Base-by-base conservation (phyloP, 805 yeast species). In the Saturnispora kantuleensis region DNA sequence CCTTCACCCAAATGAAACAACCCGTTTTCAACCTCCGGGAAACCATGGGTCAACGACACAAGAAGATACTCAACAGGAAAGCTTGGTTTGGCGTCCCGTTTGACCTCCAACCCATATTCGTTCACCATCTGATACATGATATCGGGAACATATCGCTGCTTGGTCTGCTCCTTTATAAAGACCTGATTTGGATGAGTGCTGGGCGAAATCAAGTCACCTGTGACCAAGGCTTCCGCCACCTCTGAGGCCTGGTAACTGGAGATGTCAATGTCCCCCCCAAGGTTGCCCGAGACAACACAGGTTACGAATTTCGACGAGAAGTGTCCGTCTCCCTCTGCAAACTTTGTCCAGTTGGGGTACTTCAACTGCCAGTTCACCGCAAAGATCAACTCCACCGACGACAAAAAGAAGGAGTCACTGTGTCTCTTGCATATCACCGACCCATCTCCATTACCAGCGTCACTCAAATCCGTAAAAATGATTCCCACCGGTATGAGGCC, bases 221-320 rank as follows among this genome's bases (percentile, higher is more conserved):
- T 73, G 0, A 86, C 87, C 56, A 93, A 69, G 0, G 87, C 94
- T 63, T 93, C 97, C 0, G 95, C 96, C 47, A 79, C 73, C 30
- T 79, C 78, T 4, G 94, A 81, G 0, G 87, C 96, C 62, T 93
- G 99, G 62, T 89, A 93, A 34, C 94, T 76, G 13, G 84, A 70
- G 3, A 95, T 84, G 56, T 90, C 98, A 56, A 93, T 90, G 50
- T 90, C 95, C 17, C 94, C 93, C 40, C 77, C 65, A 11, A 71
- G 58, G 51, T 95, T 94, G n/a, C 99, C 99, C 1, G 94, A 77
- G 3, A 93, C 72, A 17, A 88, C 90, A 65, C 97, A 89, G 1
- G 97, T 90, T 15, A 89, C 90, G 59, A 87, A 93, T 57, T 87
- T 86, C 8, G 97, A 88, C 12, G 96, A 84, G 59, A 76, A 93